Evolutionary conservation across 2,329 filamentous ascomycete species (phyloP).

Genomic region (Penicillium sp.): DNA sequence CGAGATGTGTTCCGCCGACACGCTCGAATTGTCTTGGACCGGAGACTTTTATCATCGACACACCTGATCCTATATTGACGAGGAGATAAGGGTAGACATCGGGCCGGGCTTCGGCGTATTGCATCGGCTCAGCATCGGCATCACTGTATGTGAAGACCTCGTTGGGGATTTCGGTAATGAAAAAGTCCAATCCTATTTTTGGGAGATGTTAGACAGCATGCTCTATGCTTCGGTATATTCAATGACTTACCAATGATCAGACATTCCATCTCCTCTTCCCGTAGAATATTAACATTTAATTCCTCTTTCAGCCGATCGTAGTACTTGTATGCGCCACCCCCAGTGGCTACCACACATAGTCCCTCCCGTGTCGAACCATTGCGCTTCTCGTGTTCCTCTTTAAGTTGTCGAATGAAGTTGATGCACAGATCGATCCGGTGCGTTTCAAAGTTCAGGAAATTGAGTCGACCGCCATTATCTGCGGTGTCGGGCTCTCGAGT

Average conservation of each 20-base stretch:
- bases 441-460: slow-evolving; percentile 96
- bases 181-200: slow-evolving; percentile 81
- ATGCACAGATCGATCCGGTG: slow-evolving; percentile 91
- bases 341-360: slow-evolving; percentile 91
- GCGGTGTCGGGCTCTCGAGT: slow-evolving; percentile 78
- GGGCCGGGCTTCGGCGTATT: slow-evolving; percentile 72
- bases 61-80: slow-evolving; percentile 96
- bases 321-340: slow-evolving; percentile 93
- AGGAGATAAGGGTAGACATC: slow-evolving; percentile 95
- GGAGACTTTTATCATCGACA: slow-evolving; percentile 95
- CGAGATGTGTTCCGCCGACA: slow-evolving; percentile 90
- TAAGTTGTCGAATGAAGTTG: slow-evolving; percentile 82
- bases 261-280: slow-evolving; percentile 98
- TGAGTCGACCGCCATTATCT: slow-evolving; percentile 82
- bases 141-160: slow-evolving; percentile 98
- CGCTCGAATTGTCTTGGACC: slow-evolving; percentile 82
- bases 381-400: slow-evolving; percentile 73
- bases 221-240: neutral
- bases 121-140: slow-evolving; percentile 78
- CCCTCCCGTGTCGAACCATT: slow-evolving; percentile 69
- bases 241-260: slow-evolving; percentile 74
- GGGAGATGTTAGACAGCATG: neutral
- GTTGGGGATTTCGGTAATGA: slow-evolving; percentile 94
- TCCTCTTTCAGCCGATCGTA: slow-evolving; percentile 85
- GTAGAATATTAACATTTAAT: slow-evolving; percentile 79